Percentiles rank a stretch among this genome's conserved stretches.
Evolutionary conservation across 148 eudicot genomes (phyloP).

Genomic region (Silene latifolia): DNA sequence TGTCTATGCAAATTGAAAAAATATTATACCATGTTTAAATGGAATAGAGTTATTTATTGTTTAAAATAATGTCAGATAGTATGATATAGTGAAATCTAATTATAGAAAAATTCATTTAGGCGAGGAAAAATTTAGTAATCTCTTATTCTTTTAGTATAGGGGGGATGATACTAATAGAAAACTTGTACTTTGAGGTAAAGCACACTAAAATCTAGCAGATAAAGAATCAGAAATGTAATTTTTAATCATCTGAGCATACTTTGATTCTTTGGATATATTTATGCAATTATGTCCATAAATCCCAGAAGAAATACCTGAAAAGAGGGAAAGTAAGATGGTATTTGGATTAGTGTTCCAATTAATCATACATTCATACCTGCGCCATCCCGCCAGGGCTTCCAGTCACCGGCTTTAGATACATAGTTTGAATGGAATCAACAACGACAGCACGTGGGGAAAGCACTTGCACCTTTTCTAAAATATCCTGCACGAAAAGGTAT

Average conservation of each 20-base stretch:
- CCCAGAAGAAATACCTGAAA: not conserved
- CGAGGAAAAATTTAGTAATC: too few species aligned
- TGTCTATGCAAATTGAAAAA: too few species aligned
- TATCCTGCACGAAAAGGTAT: slow-evolving; percentile 49
- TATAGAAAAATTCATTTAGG: too few species aligned
- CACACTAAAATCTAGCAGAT: not conserved
- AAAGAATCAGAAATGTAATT: not conserved
- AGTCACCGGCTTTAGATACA: slow-evolving; percentile 66
- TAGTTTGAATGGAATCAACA: slow-evolving; percentile 93
- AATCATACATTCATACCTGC: slow-evolving; percentile 79
- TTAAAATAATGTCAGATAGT: too few species aligned
- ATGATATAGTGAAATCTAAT: too few species aligned
- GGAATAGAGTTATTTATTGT: too few species aligned
- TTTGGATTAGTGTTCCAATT: not conserved
- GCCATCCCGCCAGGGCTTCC: slow-evolving; percentile 79
- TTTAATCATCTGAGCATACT: not conserved
- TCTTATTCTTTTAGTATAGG: too few species aligned
- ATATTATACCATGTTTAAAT: too few species aligned
- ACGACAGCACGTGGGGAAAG: slow-evolving; percentile 74
- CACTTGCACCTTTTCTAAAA: slow-evolving; percentile 55
- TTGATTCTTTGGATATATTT: not conserved
- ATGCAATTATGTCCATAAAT: not conserved
- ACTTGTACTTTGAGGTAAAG: not conserved
- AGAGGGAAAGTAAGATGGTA: not conserved
- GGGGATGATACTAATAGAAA: not conserved